Conservation (phyloP, 306 rosid species). For the Begonia loranthoides region DNA sequence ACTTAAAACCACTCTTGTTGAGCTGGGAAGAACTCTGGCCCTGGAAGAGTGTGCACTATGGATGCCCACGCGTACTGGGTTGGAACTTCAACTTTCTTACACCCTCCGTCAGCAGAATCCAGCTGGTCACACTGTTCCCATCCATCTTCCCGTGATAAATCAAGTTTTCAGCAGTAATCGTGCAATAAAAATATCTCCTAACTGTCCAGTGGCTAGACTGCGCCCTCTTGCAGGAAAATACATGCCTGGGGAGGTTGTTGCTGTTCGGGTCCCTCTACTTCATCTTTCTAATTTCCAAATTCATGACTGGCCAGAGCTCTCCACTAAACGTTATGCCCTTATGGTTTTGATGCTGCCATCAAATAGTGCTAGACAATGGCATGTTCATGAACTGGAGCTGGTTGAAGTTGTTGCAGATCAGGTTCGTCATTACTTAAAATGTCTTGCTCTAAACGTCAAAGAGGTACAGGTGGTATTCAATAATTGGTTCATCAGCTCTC, state of each 20-base stretch:
- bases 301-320: constrained; percentile 92
- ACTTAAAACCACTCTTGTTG: constrained; percentile 13
- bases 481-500: neutral
- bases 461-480: neutral
- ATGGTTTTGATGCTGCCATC: constrained; percentile 98
- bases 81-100: constrained; percentile 93
- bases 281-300: constrained; percentile 95
- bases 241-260: constrained; percentile 82
- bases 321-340: constrained; percentile 81
- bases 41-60: constrained; percentile 94
- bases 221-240: constrained; percentile 55
- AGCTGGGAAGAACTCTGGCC: constrained; percentile 67
- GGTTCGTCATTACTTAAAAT: constrained; percentile 27
- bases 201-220: constrained; percentile 75
- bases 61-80: constrained; percentile 95
- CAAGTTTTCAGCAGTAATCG: constrained; percentile 68
- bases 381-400: constrained; percentile 76
- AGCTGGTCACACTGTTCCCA: constrained; percentile 81
- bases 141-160: constrained; percentile 82
- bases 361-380: constrained; percentile 92
- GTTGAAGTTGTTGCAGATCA: constrained; percentile 99
- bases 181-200: constrained; percentile 59
- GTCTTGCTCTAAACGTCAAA: constrained; percentile 1
- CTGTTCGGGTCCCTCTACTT: constrained; percentile 87
- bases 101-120: constrained; percentile 91